Conservation (phyloP, 139 green algal species). For the Chlamydomonas sphaeroides region DNA sequence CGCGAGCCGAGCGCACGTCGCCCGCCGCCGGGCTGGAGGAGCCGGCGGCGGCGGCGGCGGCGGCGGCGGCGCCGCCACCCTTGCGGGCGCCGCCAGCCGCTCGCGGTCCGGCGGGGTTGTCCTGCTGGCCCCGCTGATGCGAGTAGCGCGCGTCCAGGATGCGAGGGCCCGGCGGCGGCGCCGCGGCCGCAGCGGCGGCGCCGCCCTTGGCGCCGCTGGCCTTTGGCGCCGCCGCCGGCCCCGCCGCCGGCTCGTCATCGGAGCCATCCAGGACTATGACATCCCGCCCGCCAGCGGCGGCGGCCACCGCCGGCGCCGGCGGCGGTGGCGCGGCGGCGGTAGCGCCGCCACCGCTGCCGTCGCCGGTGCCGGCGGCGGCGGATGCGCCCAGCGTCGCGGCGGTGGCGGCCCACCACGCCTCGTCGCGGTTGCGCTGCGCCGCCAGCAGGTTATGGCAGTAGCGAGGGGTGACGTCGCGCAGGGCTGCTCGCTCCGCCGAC, state of each 20-base stretch:
- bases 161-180: neutral
- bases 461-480: conserved; percentile 79
- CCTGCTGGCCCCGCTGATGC: conserved; percentile 18
- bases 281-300: neutral
- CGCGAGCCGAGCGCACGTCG: conserved; percentile 57
- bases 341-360: no score
- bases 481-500: conserved; percentile 58
- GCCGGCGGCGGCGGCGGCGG: neutral
- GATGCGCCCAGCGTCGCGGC: neutral
- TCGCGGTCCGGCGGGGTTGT: neutral
- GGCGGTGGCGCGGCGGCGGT: no score
- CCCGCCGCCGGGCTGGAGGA: neutral
- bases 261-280: neutral
- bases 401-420: conserved; percentile 67
- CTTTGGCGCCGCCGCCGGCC: neutral
- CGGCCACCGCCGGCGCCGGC: neutral
- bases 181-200: conserved; percentile 6
- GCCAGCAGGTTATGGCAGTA: conserved; percentile 64
- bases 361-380: neutral
- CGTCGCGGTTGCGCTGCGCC: conserved; percentile 63
- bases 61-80: neutral
- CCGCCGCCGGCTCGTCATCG: neutral
- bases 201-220: neutral
- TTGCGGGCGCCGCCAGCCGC: neutral
- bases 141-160: conserved; percentile 24